Conservation (phyloP, 139 green algal species). For the Eudorina sp. region DNA sequence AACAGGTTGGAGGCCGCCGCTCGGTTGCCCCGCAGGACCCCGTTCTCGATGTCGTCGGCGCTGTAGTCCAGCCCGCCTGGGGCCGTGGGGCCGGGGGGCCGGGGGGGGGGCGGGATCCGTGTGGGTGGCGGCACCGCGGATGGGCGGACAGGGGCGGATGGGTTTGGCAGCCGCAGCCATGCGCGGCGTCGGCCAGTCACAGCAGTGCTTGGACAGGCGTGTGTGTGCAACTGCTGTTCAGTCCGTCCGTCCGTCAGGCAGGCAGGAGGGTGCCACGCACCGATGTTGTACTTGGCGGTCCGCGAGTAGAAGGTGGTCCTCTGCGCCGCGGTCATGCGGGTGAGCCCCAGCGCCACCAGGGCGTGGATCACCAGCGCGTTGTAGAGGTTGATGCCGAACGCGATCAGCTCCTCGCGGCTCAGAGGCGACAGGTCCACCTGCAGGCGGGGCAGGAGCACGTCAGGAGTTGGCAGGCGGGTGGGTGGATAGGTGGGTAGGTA, state of each 20-base stretch:
- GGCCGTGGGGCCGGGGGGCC: neutral
- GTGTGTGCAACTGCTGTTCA: neutral
- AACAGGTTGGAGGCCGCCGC: constrained; percentile 64
- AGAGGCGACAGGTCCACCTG: constrained; percentile 78
- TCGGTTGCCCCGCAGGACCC: constrained; percentile 90
- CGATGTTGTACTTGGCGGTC: constrained; percentile 49
- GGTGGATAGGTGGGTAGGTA: too few species aligned
- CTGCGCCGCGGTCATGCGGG: constrained; percentile 40
- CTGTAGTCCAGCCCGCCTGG: constrained; percentile 42
- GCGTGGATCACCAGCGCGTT: constrained; percentile 92
- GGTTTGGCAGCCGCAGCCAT: too few species aligned
- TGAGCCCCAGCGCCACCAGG: constrained; percentile 62
- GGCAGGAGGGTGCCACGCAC: neutral
- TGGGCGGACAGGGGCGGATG: too few species aligned
- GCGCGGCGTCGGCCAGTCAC: too few species aligned
- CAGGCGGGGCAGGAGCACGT: too few species aligned
- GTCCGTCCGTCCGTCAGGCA: neutral
- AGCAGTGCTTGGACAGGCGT: too few species aligned
- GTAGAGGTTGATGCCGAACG: constrained; percentile 96
- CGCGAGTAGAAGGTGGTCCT: constrained; percentile 65
- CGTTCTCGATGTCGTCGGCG: constrained; percentile 95
- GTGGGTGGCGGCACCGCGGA: neutral
- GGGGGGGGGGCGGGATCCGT: neutral
- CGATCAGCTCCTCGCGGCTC: constrained; percentile 73
- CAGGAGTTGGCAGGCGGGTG: too few species aligned